phyloP scores from a whole-genome alignment of 148 eudicot species.

The Diospyros lotus region DNA sequence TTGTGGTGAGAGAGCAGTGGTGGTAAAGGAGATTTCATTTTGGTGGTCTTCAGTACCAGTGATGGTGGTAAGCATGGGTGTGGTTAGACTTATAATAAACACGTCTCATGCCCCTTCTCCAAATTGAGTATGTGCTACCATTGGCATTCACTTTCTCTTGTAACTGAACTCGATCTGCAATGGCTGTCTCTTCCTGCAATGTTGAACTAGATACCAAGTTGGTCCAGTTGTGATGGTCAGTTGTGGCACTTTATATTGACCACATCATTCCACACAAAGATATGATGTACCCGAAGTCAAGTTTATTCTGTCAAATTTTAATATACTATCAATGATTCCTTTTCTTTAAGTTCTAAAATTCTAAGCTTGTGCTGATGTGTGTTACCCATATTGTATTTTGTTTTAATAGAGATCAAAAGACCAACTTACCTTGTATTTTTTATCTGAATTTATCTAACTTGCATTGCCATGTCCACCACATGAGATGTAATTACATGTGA shows the following conservation, averaged over 20 bases:
- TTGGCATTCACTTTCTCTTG: not conserved
- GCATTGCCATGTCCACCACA: not conserved
- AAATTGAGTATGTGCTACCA: not conserved
- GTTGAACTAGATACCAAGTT: not conserved
- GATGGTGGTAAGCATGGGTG: not conserved
- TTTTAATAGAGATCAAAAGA: not conserved
- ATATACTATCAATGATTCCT: not conserved
- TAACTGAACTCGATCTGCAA: not conserved
- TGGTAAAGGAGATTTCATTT: too few species aligned
- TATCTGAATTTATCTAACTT: not conserved
- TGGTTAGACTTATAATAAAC: not conserved
- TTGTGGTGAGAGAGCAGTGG: too few species aligned
- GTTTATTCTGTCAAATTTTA: too few species aligned
- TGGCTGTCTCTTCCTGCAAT: not conserved
- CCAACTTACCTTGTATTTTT: not conserved
- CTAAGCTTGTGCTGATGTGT: not conserved
- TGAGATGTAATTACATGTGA: not conserved
- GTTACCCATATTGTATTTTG: not conserved
- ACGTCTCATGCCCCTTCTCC: not conserved
- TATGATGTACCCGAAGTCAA: not conserved
- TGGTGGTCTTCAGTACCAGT: too few species aligned
- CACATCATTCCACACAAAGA: too few species aligned
- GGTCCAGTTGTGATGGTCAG: not conserved
- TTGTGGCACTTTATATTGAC: not conserved
- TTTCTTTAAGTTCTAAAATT: not conserved